These are phyloP conservation scores for Cyberlindnera meyerae DNA, from an alignment of 805 yeast genomes.

Conservation along the genomic window DNA sequence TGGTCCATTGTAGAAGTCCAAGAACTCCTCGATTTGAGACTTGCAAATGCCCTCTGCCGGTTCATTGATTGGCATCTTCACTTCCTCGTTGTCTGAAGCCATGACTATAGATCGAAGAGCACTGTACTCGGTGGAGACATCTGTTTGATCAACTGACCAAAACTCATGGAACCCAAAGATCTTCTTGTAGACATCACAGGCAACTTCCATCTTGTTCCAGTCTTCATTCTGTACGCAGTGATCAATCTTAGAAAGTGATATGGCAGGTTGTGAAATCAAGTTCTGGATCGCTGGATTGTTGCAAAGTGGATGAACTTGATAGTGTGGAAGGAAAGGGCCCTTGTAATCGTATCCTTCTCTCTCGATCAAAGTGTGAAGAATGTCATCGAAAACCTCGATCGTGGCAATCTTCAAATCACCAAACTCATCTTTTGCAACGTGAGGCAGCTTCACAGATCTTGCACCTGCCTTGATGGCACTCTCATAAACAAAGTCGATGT, in stretches of 20 bases:
- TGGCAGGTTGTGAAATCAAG: slow-evolving; percentile 27
- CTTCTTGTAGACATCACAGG: slow-evolving; percentile 54
- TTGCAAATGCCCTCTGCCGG: slow-evolving; percentile 65
- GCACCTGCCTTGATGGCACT: slow-evolving; percentile 55
- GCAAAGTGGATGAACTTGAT: slow-evolving; percentile 6
- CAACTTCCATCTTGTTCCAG: slow-evolving; percentile 59
- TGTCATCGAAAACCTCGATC: slow-evolving; percentile 53
- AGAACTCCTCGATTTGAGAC: slow-evolving; percentile 80
- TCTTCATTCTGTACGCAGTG: slow-evolving; percentile 79
- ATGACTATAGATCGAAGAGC: slow-evolving; percentile 73
- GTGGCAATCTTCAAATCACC: slow-evolving; percentile 54
- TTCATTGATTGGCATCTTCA: slow-evolving; percentile 82
- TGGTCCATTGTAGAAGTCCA: slow-evolving; percentile 70
- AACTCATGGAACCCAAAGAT: slow-evolving; percentile 71
- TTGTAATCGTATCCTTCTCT: slow-evolving; percentile 31
- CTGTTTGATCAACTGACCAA: slow-evolving; percentile 82
- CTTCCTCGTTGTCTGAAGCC: slow-evolving; percentile 58
- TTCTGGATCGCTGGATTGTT: slow-evolving; percentile 3
- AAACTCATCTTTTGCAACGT: slow-evolving; percentile 32
- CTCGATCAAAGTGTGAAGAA: slow-evolving; percentile 65
- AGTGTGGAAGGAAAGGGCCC: slow-evolving; percentile 52
- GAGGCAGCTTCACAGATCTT: slow-evolving; percentile 28
- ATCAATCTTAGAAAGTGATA: slow-evolving; percentile 48
- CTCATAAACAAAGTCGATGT: slow-evolving; percentile 40
- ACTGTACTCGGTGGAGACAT: slow-evolving; percentile 63